phyloP scores from a whole-genome alignment of 331 rosid genomes.

The Phaseolus coccineus region DNA sequence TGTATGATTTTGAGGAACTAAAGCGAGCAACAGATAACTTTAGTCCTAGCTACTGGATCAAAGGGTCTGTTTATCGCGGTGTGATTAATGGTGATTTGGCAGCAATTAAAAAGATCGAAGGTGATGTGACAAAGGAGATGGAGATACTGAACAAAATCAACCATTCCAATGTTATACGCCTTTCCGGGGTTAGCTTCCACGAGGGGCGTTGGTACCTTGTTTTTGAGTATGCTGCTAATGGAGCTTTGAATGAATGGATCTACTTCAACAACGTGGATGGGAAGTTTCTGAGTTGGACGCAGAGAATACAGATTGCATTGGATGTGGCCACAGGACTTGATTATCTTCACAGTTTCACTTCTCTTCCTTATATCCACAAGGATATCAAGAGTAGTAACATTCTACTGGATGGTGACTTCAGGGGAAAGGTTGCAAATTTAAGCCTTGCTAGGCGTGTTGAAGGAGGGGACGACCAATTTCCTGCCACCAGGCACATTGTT shows the following conservation, averaged over 20 bases:
- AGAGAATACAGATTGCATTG: slow-evolving; percentile 68
- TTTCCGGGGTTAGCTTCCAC: slow-evolving; percentile 77
- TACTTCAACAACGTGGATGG: slow-evolving; percentile 43
- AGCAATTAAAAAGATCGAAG: slow-evolving; percentile 71
- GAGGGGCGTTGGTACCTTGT: slow-evolving; percentile 86
- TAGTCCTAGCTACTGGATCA: slow-evolving; percentile 56
- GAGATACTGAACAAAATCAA: slow-evolving; percentile 66
- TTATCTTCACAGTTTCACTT: slow-evolving; percentile 81
- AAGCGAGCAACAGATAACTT: slow-evolving; percentile 73
- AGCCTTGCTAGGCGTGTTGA: slow-evolving; percentile 69
- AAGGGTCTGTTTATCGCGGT: slow-evolving; percentile 71
- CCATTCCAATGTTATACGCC: slow-evolving; percentile 80
- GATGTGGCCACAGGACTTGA: slow-evolving; percentile 86
- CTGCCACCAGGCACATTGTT: slow-evolving; percentile 77
- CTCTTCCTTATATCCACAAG: slow-evolving; percentile 84
- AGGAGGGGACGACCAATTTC: slow-evolving; percentile 60
- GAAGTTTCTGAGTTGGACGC: slow-evolving; percentile 69
- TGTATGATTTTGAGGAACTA: slow-evolving; percentile 73
- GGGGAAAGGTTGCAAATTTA: slow-evolving; percentile 73
- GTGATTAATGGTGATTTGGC: slow-evolving; percentile 70
- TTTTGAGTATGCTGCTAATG: slow-evolving; percentile 82
- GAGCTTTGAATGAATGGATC: slow-evolving; percentile 81
- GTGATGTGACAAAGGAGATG: slow-evolving; percentile 79
- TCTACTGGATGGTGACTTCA: slow-evolving; percentile 66
- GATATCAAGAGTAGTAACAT: slow-evolving; percentile 70